phyloP scores from a whole-genome alignment of 495 filamentous ascomycete genomes.

The Hypoxylon crocopeplum region DNA sequence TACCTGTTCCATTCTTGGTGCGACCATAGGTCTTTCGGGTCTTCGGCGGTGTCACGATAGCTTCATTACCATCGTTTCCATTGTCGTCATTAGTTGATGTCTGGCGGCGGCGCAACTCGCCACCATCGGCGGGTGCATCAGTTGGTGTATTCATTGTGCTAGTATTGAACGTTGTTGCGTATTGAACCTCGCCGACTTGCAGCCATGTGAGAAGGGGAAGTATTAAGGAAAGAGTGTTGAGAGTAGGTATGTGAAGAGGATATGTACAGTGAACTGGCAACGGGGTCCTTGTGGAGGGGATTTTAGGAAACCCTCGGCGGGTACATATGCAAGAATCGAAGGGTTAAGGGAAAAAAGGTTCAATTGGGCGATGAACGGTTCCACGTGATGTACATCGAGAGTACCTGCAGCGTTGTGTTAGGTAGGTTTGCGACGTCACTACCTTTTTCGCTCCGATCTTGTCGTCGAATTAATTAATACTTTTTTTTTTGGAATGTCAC shows the following conservation, averaged over 20 bases:
- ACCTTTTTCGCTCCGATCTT: no score
- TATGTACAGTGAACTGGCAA: background rate
- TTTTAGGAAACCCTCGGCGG: no score
- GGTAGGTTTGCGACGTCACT: constrained; percentile 23
- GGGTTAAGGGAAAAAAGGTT: no score
- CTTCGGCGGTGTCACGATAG: constrained; percentile 49
- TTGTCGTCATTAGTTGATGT: constrained; percentile 1
- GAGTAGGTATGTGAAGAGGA: background rate
- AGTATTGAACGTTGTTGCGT: constrained; percentile 4
- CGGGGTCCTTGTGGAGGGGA: no score
- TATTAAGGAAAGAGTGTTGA: background rate
- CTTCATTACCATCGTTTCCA: constrained; percentile 25
- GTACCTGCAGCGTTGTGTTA: no score
- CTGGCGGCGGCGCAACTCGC: constrained; percentile 34
- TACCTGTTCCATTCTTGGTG: constrained; percentile 89
- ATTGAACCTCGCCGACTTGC: constrained; percentile 36
- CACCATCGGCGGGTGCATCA: constrained; percentile 15
- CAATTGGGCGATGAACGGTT: no score
- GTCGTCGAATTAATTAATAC: no score
- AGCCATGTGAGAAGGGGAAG: constrained; percentile 20
- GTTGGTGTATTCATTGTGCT: constrained; percentile 22
- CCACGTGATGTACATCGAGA: no score
- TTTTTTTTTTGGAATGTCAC: no score
- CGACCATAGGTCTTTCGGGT: constrained; percentile 84
- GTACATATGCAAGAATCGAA: no score